A percentile compares a stretch with the other conserved stretches of the same genome.
Conservation (phyloP, 176 grass and related monocot genomes). For the Zoysia japonica region DNA sequence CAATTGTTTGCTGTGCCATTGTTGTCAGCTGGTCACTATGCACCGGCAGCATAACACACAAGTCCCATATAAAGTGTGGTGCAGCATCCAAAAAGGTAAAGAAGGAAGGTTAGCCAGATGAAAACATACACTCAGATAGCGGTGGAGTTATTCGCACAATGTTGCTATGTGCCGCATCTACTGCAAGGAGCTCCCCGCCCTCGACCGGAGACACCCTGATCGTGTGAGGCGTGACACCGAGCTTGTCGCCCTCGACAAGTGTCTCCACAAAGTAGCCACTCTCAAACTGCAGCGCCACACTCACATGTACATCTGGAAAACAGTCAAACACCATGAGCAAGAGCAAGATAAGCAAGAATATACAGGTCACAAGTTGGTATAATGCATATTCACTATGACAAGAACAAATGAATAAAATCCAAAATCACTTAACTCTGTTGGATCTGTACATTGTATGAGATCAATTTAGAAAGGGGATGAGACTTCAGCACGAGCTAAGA, state of each 20-base stretch:
- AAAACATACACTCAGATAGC: slow-evolving; percentile 79
- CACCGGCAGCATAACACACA: not conserved
- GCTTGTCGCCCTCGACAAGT: slow-evolving; percentile 84
- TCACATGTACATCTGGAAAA: slow-evolving; percentile 64
- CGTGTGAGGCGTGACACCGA: slow-evolving; percentile 86
- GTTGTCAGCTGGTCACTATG: not conserved
- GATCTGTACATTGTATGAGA: not conserved
- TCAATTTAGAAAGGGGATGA: not conserved
- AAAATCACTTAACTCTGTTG: not conserved
- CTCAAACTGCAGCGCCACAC: slow-evolving; percentile 69
- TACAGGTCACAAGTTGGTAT: not conserved
- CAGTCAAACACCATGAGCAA: slow-evolving; percentile 26
- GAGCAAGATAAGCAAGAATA: slow-evolving; percentile 6
- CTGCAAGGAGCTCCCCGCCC: slow-evolving; percentile 85
- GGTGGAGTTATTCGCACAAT: slow-evolving; percentile 93
- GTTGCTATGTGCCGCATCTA: slow-evolving; percentile 81
- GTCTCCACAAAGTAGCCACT: slow-evolving; percentile 95
- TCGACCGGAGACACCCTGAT: slow-evolving; percentile 85
- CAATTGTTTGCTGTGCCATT: not conserved
- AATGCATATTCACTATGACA: not conserved
- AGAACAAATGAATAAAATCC: not conserved
- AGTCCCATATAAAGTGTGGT: not conserved
- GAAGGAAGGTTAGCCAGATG: slow-evolving; percentile 2
- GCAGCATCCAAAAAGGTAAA: not conserved
- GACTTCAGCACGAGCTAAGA: not conserved